phyloP scores from a whole-genome alignment of 2,329 filamentous ascomycete genomes.

The Aquanectria penicillioides region DNA sequence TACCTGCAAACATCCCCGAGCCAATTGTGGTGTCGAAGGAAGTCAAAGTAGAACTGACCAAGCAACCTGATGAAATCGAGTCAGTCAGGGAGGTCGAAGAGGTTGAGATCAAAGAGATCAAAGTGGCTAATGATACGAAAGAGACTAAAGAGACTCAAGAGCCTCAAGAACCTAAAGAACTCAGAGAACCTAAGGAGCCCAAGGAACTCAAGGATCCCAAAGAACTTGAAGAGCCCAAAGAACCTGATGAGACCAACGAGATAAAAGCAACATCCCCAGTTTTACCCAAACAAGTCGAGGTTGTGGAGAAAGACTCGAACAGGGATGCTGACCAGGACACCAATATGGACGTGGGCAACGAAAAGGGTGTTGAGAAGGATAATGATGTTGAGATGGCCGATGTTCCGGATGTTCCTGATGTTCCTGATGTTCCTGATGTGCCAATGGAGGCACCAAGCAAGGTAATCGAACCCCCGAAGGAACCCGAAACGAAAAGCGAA shows the following conservation, averaged over 20 bases:
- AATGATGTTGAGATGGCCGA: constrained; percentile 36
- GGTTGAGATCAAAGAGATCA: background rate
- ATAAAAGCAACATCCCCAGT: no score
- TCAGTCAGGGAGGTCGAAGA: background rate
- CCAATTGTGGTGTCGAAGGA: constrained; percentile 12
- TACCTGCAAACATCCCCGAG: constrained; percentile 46
- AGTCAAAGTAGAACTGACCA: constrained; percentile 31
- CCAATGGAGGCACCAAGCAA: background rate
- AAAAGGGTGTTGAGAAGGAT: background rate
- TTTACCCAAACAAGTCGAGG: background rate
- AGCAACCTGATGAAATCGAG: background rate
- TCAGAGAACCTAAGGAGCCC: background rate
- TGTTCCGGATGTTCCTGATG: constrained; percentile 22
- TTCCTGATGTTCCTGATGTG: constrained; percentile 31
- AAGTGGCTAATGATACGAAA: background rate
- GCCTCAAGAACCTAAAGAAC: background rate
- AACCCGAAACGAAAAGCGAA: background rate
- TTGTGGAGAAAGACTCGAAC: constrained; percentile 2
- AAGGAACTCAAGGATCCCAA: background rate
- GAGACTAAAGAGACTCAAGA: background rate
- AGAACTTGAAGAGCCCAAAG: background rate
- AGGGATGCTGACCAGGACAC: constrained; percentile 6
- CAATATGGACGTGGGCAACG: background rate
- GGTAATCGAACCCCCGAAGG: background rate
- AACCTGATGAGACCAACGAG: background rate